Base-by-base conservation (phyloP, 2,329 filamentous ascomycete genomes). In the Ophiosphaerella herpotricha region DNA sequence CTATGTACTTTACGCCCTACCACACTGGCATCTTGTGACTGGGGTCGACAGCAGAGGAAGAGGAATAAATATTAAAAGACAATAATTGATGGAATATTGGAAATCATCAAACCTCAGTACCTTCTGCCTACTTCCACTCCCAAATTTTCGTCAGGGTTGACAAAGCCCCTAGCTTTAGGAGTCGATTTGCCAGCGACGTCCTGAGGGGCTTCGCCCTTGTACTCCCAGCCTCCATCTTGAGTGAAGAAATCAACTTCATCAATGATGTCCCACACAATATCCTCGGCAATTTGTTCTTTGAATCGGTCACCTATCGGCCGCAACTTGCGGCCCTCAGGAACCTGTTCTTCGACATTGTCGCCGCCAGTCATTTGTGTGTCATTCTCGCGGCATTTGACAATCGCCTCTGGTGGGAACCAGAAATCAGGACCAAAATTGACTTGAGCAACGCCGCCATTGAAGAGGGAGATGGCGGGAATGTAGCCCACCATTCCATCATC, bases 401-500 rank as follows among this genome's bases (percentile, higher is more conserved):
- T 80, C 37, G 82, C 80, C 3, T 85, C 81, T 0, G 92, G 92
- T 13, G 91, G 90, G 68, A 80, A 89, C 91, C 92, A 97, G 77
- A 96, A 97, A 29, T 94, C 82, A 0, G 91, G 91, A 1, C 94
- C 93, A 68, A 99, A 97, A 73, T 97, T 97, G 63, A 93, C 87
- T 72, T 97, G 90, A 13, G 89, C 92, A 1, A 92, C 89, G 21
- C 93, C 94, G 44, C 92, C 93, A 38, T 89, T 86, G 75, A 97
- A 97, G 18, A 94, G 89, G 62, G 91, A 94, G 16, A 99, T 85
- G 18, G 92, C 90, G 1, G 94, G 94, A 67, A 96, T 96, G 75
- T 99, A 99, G 9, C 94, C 95, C 1, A 97, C 83, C 81, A 94
- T 89, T 32, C 93, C 94, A 67, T 99, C 94, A 67, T 99, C 94